Conservation (phyloP, 306 rosid species). For the Styphnolobium japonicum region DNA sequence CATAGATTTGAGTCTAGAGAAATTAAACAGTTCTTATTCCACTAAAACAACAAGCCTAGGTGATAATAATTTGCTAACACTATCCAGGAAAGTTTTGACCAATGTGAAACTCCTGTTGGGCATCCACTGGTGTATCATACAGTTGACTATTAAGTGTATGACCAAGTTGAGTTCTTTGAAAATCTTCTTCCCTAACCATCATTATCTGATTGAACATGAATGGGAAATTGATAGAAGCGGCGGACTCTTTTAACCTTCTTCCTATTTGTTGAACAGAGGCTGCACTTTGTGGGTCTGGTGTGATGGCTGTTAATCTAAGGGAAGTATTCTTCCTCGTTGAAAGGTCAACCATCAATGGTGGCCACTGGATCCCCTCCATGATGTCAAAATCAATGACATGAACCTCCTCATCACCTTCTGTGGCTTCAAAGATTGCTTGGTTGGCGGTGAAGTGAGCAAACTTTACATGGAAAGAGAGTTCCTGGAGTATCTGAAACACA, state of each 20-base stretch:
- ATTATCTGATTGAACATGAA: slow-evolving; percentile 44
- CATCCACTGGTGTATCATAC: slow-evolving; percentile 58
- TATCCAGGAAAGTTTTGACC: slow-evolving; percentile 41
- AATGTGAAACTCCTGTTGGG: slow-evolving; percentile 39
- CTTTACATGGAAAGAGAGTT: slow-evolving; percentile 60
- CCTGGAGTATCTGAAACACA: slow-evolving; percentile 56
- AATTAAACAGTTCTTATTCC: slow-evolving; percentile 58
- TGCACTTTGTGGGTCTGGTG: slow-evolving; percentile 28
- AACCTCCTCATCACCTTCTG: slow-evolving; percentile 37
- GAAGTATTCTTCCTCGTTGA: slow-evolving; percentile 42
- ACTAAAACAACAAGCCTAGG: slow-evolving; percentile 61
- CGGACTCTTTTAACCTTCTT: slow-evolving; percentile 57
- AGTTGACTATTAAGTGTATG: slow-evolving; percentile 40
- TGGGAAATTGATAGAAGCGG: slow-evolving; percentile 49
- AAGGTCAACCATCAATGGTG: slow-evolving; percentile 65
- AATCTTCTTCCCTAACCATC: slow-evolving; percentile 38
- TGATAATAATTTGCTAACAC: slow-evolving; percentile 41
- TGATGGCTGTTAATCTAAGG: slow-evolving; percentile 55
- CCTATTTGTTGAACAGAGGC: slow-evolving; percentile 48
- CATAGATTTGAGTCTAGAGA: slow-evolving; percentile 46
- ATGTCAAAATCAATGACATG: slow-evolving; percentile 69
- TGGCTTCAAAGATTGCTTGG: slow-evolving; percentile 70
- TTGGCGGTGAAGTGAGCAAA: slow-evolving; percentile 74
- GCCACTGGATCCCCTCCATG: slow-evolving; percentile 81
- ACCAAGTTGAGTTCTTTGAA: slow-evolving; percentile 37